A percentile compares a stretch with the other conserved stretches of the same genome.
Conservation (phyloP, 1,284 basidiomycete genomes). For the Fomitiporia mediterranea region DNA sequence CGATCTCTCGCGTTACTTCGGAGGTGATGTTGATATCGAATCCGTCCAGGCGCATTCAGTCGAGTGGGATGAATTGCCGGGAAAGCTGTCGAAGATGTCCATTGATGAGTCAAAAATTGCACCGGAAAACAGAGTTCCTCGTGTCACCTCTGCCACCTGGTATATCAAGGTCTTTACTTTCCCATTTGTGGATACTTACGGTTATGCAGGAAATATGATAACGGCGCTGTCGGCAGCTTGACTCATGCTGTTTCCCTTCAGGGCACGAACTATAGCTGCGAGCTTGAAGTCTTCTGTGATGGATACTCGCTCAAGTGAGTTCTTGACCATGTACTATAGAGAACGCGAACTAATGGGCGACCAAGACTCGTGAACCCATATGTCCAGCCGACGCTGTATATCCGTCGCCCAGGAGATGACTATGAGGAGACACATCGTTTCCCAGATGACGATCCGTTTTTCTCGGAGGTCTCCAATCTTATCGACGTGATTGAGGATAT, state of each 20-base stretch:
- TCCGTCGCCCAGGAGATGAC: constrained; percentile 84
- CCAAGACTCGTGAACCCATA: constrained; percentile 83
- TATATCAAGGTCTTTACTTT: too few species aligned
- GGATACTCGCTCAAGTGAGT: constrained; percentile 75
- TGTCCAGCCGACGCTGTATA: constrained; percentile 76
- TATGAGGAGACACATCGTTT: constrained; percentile 73
- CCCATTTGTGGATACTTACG: neutral
- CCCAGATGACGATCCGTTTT: constrained; percentile 88
- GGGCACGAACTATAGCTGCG: constrained; percentile 88
- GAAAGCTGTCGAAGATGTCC: constrained; percentile 74
- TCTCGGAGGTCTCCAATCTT: constrained; percentile 83
- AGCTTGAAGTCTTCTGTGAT: constrained; percentile 88
- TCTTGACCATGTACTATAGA: constrained; percentile 20
- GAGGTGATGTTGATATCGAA: constrained; percentile 89
- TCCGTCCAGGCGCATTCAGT: constrained; percentile 84
- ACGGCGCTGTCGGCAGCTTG: constrained; percentile 87
- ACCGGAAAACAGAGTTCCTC: constrained; percentile 76
- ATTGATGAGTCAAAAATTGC: constrained; percentile 78
- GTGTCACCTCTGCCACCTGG: constrained; percentile 78
- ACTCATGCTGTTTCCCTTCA: constrained; percentile 87
- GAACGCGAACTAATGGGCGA: neutral
- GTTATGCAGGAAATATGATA: constrained; percentile 78
- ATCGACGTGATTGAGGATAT: constrained; percentile 82
- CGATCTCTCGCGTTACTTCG: constrained; percentile 94
- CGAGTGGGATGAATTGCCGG: constrained; percentile 89